Conservation (phyloP, 495 filamentous ascomycete species). For the Penicillium roqueforti region DNA sequence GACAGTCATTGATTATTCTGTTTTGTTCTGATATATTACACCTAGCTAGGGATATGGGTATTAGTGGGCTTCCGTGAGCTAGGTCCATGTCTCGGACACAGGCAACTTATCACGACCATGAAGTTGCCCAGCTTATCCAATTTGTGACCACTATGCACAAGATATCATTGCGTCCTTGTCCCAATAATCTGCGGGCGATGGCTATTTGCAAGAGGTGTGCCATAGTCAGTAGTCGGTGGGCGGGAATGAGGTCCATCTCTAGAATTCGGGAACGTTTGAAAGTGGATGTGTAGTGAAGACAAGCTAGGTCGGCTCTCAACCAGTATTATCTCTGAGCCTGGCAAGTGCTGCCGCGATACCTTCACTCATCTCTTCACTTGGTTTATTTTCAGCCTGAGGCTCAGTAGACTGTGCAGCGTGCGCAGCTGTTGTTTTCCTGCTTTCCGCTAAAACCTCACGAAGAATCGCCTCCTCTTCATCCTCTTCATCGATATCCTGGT, state of each 20-base stretch:
- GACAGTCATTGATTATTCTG: no score
- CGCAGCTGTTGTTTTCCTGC: slow-evolving; percentile 10
- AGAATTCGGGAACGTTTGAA: background rate
- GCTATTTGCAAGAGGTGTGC: background rate
- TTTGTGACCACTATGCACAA: background rate
- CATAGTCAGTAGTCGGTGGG: background rate
- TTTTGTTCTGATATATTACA: no score
- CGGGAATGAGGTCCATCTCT: no score
- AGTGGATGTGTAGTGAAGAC: background rate
- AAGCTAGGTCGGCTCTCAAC: slow-evolving; percentile 26
- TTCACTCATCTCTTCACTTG: slow-evolving; percentile 22
- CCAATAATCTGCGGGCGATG: background rate
- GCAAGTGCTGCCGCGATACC: slow-evolving; percentile 26
- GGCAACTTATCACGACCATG: background rate
- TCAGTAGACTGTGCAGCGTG: background rate
- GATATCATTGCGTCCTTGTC: background rate
- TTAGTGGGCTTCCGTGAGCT: background rate
- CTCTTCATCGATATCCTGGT: slow-evolving; percentile 18
- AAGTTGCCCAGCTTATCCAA: background rate
- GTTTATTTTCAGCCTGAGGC: background rate
- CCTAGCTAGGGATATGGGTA: background rate
- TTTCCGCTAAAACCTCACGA: slow-evolving; percentile 15
- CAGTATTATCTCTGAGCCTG: slow-evolving; percentile 31
- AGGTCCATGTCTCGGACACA: background rate
- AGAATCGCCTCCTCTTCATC: slow-evolving; percentile 22